Conservation (phyloP, 257 asterid genomes). For the Verbascum thapsus region DNA sequence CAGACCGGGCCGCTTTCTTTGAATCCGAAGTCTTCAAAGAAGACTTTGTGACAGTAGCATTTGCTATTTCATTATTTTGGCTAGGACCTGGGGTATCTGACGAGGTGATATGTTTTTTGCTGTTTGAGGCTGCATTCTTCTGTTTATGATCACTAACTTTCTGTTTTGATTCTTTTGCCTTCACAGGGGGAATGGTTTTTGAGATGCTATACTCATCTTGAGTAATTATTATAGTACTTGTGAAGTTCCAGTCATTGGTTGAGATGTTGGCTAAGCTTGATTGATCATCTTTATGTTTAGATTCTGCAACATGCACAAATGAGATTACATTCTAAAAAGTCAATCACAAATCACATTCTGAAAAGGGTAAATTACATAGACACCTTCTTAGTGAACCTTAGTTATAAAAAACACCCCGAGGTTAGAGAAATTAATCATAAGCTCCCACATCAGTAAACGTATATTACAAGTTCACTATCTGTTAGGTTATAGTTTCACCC, state of each 20-base stretch:
- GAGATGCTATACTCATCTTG: constrained; percentile 73
- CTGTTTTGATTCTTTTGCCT: constrained; percentile 40
- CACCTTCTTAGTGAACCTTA: too few species aligned
- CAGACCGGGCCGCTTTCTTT: constrained; percentile 52
- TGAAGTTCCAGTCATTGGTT: constrained; percentile 53
- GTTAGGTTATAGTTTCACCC: too few species aligned
- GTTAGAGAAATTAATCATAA: too few species aligned
- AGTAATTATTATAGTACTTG: constrained; percentile 60
- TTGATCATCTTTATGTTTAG: constrained; percentile 35
- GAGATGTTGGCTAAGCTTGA: constrained; percentile 35
- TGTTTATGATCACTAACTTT: too few species aligned
- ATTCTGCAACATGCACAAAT: constrained; percentile 51
- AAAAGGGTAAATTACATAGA: too few species aligned
- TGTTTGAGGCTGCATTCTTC: constrained; percentile 20
- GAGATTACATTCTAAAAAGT: constrained; percentile 27
- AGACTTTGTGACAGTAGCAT: constrained; percentile 46
- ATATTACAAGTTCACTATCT: too few species aligned
- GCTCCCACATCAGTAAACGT: too few species aligned
- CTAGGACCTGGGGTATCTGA: constrained; percentile 40
- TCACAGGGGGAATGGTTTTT: constrained; percentile 33
- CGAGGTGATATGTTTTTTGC: constrained; percentile 35
- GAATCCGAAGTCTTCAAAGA: constrained; percentile 68
- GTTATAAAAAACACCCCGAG: too few species aligned
- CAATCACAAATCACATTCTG: not conserved
- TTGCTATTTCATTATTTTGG: constrained; percentile 22